Evolutionary conservation across 805 yeast species (phyloP), one percentile per base, ranked within the genome.

Genomic region (Schizosaccharomyces lindneri): DNA sequence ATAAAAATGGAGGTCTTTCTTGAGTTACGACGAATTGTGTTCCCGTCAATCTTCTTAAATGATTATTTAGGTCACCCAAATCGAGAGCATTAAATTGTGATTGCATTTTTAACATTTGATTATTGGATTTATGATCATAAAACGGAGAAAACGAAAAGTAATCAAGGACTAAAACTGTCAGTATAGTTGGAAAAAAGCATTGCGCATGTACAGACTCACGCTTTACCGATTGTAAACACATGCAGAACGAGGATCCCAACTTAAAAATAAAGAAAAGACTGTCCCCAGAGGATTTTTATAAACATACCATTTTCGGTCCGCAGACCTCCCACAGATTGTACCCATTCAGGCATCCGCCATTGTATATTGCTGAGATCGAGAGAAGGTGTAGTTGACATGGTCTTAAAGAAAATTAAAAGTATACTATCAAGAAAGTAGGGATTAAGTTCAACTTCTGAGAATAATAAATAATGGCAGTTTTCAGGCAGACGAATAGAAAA

Each of bases 321-420:
- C 29, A 93, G 78, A 5, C 74, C 97, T 70, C 82, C 82, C 61
- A 83, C 79, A 7, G 48, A 27, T 69, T 88, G 95, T 65, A 93
- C 87, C 94, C 96, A 93, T 71, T 93, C 98, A 0, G 98, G 97
- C 3, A 93, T 84, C 65, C 89, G 81, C 98, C 98, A 93, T 70
- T 89, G 97, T 55, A 93, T 77, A 68, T 90, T 97, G 69, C 89
- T 97, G 32, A 89, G 74, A 36, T 64, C 65, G 59, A 63, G 17
- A 36, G 39, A 13, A 24, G 61, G 55, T 17, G 51, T 17, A 6
- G 29, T 2, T 21, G 48, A 43, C 29, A 19, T 15, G 2, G 27
- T 51, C 29, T 5, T 51, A 11, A 4, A 4, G 27, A 7, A 19
- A 9, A 11, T 2, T 5, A 19, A 24, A 46, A 9, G 6, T 15